Conservation (phyloP, 768 basidiomycete genomes). For the Lanmaoa pseudosensibilis region DNA sequence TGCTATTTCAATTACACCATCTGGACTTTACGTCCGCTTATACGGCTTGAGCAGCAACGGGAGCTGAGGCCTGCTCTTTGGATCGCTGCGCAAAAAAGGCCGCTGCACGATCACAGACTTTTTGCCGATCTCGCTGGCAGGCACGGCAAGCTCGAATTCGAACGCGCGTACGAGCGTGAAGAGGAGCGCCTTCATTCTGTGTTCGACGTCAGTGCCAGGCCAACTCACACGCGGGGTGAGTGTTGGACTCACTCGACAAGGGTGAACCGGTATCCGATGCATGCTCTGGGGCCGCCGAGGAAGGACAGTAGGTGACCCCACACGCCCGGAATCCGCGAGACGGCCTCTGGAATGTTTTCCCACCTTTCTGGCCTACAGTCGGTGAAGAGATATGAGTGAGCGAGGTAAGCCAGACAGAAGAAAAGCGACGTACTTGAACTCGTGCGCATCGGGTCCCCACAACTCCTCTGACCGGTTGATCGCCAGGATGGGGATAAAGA, state of each 20-base stretch:
- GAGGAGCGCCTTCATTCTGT: slow-evolving; percentile 1
- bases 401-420: neutral
- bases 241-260: slow-evolving; percentile 41
- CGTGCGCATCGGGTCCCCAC: slow-evolving; percentile 61
- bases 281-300: too few relatives aligned
- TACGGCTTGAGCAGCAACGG: too few relatives aligned
- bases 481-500: slow-evolving; percentile 23
- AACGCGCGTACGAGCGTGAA: too few relatives aligned
- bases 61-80: too few relatives aligned
- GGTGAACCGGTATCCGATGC: too few relatives aligned
- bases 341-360: slow-evolving; percentile 47
- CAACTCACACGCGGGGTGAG: neutral
- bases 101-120: neutral
- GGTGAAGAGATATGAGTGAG: neutral
- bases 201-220: neutral
- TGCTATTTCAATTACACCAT: too few relatives aligned
- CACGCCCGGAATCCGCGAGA: slow-evolving; percentile 51
- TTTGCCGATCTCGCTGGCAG: neutral
- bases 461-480: slow-evolving; percentile 52
- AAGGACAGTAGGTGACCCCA: slow-evolving; percentile 53
- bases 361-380: slow-evolving; percentile 61
- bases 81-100: too few relatives aligned
- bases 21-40: too few relatives aligned
- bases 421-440: slow-evolving; percentile 49
- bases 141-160: too few relatives aligned